These are phyloP conservation scores for Pichia exigua DNA, from an alignment of 805 yeast species.

Conservation along the genomic window DNA sequence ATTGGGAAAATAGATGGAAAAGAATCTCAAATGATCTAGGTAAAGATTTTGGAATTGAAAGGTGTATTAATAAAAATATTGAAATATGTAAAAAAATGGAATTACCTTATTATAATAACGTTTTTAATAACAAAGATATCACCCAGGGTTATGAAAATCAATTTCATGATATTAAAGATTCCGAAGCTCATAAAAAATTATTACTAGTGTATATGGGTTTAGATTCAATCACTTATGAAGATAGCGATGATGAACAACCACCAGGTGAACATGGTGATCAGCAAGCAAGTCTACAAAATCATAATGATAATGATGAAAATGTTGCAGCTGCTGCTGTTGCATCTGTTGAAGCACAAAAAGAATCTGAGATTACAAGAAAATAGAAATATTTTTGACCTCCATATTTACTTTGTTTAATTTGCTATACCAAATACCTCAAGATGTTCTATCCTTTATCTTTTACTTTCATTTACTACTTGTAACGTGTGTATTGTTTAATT, in stretches of 20 bases:
- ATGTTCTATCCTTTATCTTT: too few relatives aligned
- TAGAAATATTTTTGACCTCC: background rate
- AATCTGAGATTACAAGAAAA: background rate
- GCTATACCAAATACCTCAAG: too few relatives aligned
- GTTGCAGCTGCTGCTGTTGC: background rate
- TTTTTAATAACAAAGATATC: slow-evolving; percentile 26
- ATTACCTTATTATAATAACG: slow-evolving; percentile 17
- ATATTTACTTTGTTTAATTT: background rate
- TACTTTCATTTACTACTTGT: background rate
- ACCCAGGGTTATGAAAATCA: slow-evolving; percentile 20
- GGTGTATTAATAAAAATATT: slow-evolving; percentile 25
- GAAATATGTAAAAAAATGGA: slow-evolving; percentile 28
- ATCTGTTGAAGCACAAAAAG: background rate
- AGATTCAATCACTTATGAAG: slow-evolving; percentile 29
- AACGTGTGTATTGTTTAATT: background rate
- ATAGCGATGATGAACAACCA: slow-evolving; percentile 19
- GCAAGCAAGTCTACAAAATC: background rate
- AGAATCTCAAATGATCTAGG: slow-evolving; percentile 30
- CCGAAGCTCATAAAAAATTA: slow-evolving; percentile 27
- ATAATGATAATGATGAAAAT: background rate
- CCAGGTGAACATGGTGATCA: background rate
- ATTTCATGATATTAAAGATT: slow-evolving; percentile 24
- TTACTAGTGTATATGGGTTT: slow-evolving; percentile 32
- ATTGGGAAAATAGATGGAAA: slow-evolving; percentile 36
- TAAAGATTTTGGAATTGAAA: slow-evolving; percentile 22